Conservation (phyloP, 23 red algal genomes). For the Gracilaria vermiculophylla region DNA sequence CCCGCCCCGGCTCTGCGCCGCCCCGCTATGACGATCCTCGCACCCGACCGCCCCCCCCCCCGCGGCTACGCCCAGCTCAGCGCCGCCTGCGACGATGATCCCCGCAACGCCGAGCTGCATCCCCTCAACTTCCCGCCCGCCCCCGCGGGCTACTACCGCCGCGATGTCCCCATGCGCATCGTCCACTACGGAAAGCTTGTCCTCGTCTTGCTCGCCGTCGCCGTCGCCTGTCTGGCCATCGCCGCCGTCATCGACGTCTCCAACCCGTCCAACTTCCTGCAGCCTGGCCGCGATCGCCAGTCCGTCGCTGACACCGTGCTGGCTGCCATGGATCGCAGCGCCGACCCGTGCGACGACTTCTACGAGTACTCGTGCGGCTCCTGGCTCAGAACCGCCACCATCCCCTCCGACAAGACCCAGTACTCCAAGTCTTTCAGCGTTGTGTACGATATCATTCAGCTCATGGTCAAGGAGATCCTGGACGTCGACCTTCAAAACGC, state of each 20-base stretch:
- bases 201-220: conserved; percentile 26
- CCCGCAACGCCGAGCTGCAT: background rate
- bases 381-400: conserved; percentile 55
- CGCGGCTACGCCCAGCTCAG: background rate
- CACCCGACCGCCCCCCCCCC: background rate
- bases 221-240: conserved; percentile 52
- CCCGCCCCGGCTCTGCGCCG: no score
- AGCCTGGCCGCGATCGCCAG: conserved; percentile 27
- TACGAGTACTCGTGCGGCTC: conserved; percentile 95
- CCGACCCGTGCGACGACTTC: conserved; percentile 88
- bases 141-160: conserved; percentile 47
- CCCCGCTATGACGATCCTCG: no score
- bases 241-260: conserved; percentile 73
- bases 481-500: conserved; percentile 55
- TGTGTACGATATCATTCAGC: conserved; percentile 55
- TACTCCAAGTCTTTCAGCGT: conserved; percentile 66
- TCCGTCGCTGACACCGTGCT: conserved; percentile 64
- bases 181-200: conserved; percentile 18
- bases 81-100: background rate
- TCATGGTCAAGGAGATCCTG: conserved; percentile 62
- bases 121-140: conserved; percentile 55
- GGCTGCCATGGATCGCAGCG: conserved; percentile 76
- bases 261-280: conserved; percentile 25
- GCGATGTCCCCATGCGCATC: conserved; percentile 45
- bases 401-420: conserved; percentile 66